Base-by-base conservation (phyloP, 352 stramenopile genomes). In the Globisporangium ultimum region DNA sequence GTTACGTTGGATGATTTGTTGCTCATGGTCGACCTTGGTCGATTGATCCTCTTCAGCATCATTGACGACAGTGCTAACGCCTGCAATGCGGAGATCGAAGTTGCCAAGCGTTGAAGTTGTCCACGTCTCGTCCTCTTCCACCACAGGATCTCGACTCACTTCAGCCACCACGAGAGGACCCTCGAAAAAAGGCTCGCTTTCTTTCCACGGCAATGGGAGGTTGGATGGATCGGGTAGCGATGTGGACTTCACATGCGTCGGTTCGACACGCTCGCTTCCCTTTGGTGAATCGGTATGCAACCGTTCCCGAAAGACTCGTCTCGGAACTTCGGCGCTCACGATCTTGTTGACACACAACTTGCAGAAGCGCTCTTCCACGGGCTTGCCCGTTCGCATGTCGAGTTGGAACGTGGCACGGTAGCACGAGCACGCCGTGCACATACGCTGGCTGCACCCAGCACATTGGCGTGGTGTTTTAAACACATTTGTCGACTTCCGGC, bases 391-490 rank as follows among this genome's bases (percentile, higher is more conserved):
- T 24, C 24, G 15, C n/a, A 57, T 46, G 28, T 61, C 55, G 34
- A 56, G 20, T n/a, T 61, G 32, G 7, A 61, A 61, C 3, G 24
- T 58, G n/a, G 22, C 20, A 1, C 48, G 55, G 8, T 28, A 15
- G 18, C 45, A 45, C 34, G 45, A 54, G 57, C 72, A 80, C 24
- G 64, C 49, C 53, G 64, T 69, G 55, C 72, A 80, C 15, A 74
- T 63, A 20, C 50, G 67, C 67, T 80, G 18, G 1, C 63, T 60
- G 32, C 71, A 80, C 11, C 61, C 69, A 28, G 62, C 51, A 38
- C 71, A 80, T 15, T 57, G 56, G 0, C 54, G 58, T 17, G 68
- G 56, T 13, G 42, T 71, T 9, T 54, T 53, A n/a, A 80, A 53
- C 42, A 70, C 32, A 63, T 24, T 60, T 50, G 28, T 64, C 54